A percentile compares a stretch with the other conserved stretches of the same genome.
These are phyloP conservation scores for Stephania cephalantha DNA, from an alignment of 164 flowering plant genomes.

Conservation along the genomic window DNA sequence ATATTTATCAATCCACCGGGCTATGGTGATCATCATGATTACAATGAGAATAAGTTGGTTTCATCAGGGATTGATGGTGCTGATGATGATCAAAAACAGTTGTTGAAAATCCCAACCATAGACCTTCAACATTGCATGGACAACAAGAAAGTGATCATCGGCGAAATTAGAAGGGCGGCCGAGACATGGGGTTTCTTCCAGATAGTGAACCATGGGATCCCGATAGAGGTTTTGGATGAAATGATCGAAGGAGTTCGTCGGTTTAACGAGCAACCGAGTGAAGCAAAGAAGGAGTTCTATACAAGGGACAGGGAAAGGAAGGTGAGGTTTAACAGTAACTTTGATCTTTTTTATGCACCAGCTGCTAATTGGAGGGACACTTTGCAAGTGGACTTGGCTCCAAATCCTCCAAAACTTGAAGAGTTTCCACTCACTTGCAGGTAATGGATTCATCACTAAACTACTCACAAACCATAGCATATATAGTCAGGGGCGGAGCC, in stretches of 20 bases:
- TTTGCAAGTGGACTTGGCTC: neutral
- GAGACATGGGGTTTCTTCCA: constrained; percentile 25
- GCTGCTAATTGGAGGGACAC: constrained; percentile 20
- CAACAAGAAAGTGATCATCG: constrained; percentile 1
- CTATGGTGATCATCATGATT: too few species aligned
- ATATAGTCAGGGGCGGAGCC: too few species aligned
- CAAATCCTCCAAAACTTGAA: neutral
- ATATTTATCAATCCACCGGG: too few species aligned
- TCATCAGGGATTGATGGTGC: too few species aligned
- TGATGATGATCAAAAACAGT: too few species aligned
- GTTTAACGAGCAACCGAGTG: constrained; percentile 17
- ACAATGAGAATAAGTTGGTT: too few species aligned
- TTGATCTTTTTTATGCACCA: neutral
- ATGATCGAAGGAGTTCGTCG: constrained; percentile 8
- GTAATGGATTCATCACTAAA: neutral
- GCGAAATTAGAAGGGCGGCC: constrained; percentile 12
- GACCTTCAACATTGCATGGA: too few species aligned
- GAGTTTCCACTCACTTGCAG: constrained; percentile 17
- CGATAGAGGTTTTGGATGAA: constrained; percentile 9
- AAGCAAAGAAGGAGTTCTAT: constrained; percentile 11
- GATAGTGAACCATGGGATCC: constrained; percentile 21
- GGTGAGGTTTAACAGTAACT: constrained; percentile 5
- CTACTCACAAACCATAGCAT: too few species aligned
- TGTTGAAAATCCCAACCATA: too few species aligned
- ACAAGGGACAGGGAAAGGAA: neutral